phyloP scores from a whole-genome alignment of 2,329 filamentous ascomycete species.

The Calonectria honghensis region DNA sequence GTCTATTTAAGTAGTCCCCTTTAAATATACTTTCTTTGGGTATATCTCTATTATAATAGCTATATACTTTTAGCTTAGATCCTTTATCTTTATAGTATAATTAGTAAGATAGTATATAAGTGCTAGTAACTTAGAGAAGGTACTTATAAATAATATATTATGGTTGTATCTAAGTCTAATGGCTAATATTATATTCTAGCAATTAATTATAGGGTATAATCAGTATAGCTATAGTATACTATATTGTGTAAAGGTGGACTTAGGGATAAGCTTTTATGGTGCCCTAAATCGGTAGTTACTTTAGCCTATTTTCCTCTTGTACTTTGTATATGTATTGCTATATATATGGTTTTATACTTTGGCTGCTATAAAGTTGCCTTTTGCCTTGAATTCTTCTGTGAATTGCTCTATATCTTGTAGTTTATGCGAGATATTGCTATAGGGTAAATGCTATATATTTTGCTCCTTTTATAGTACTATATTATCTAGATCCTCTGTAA shows the following conservation, averaged over 20 bases:
- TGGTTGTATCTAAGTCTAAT: constrained; percentile 24
- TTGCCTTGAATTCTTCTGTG: constrained; percentile 19
- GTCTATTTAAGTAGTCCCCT: no score
- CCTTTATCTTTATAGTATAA: not conserved
- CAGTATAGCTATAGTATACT: constrained; percentile 6
- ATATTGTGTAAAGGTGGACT: constrained; percentile 5
- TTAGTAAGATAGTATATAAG: constrained; percentile 29
- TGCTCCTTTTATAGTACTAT: not conserved
- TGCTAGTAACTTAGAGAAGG: constrained; percentile 22
- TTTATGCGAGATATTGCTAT: constrained; percentile 9
- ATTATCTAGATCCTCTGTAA: constrained; percentile 18
- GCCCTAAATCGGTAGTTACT: constrained; percentile 3
- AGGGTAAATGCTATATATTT: not conserved
- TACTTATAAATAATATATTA: constrained; percentile 38
- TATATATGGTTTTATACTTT: constrained; percentile 20
- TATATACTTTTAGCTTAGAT: not conserved
- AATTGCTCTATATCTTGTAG: constrained; percentile 3
- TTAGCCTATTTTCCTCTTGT: not conserved
- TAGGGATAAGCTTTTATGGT: constrained; percentile 23
- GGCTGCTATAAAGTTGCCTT: constrained; percentile 26
- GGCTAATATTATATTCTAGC: constrained; percentile 1
- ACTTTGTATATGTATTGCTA: constrained; percentile 26
- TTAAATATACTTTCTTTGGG: not conserved
- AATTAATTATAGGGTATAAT: constrained; percentile 25
- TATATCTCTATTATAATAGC: not conserved